Evolutionary conservation across 2,329 filamentous ascomycete genomes (phyloP), one percentile per base, ranked within the genome.

Genomic region (Colletotrichum melonis): DNA sequence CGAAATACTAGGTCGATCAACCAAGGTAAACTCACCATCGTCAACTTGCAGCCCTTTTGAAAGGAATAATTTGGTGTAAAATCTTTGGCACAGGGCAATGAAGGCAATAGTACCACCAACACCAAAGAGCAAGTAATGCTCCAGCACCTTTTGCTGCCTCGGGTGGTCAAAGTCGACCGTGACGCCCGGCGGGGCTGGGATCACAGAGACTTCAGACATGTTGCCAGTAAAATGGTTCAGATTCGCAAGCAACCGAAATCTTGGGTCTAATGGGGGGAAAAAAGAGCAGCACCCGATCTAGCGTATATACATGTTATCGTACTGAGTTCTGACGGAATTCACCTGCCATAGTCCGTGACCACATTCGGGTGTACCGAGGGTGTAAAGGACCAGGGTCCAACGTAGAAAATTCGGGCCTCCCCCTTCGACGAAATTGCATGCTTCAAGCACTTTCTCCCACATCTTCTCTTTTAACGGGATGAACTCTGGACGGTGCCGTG

Each of bases 41-140:
- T 79, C 77, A 5, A 77, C 19, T 6, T 75, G 67, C 1, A 79
- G 55, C 8, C 77, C 77, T 14, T 73, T 76, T 2, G 75, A 70
- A 9, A 78, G 58, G 30, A 67, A 80, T 0, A 80, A 56, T 65
- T 81, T 82, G 3, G 80, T 81, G 62, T 78, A 78, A 1, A 77
- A 68, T 12, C 77, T 64, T 54, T 79, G 78, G 5, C 58, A 3
- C 19, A 79, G 11, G 12, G 74, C 63, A 2, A 77, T 42, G 1
- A 74, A 57, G 1, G 77, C 75, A 5, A 79, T 67, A 1, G 63
- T 52, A 1, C 73, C 73, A 11, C 74, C 66, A 22, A 77, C 62
- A 24, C 73, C 77, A 30, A 75, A 76, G 7, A 78, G 46, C 12
- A 75, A 19, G 56, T 78, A 78, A 64, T 78, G 76, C 55, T 77